Percentiles rank a stretch among this genome's conserved stretches.
Evolutionary conservation across 2,329 filamentous ascomycete species (phyloP).

Genomic region (Trichoderma lentiforme): DNA sequence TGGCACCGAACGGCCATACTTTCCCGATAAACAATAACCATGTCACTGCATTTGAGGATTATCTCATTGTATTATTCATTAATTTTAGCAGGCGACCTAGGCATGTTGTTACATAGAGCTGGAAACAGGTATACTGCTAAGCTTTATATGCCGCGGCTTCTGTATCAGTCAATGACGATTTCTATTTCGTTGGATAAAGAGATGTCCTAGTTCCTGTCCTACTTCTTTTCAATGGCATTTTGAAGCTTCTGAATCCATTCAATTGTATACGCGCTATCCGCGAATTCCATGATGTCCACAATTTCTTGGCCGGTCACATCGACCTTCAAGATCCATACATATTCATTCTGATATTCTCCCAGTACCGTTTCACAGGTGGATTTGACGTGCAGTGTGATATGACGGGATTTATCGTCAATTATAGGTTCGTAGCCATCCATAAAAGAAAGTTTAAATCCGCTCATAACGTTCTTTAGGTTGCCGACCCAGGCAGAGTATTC

Average conservation of each 20-base stretch:
- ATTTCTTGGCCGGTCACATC: neutral
- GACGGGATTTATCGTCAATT: neutral
- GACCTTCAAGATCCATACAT: neutral
- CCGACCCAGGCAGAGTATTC: neutral
- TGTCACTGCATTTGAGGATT: neutral
- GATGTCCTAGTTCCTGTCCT: neutral
- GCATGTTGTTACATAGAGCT: neutral
- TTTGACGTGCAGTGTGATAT: neutral
- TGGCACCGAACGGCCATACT: neutral
- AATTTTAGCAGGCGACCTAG: rapidly evolving
- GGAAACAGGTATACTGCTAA: rapidly evolving
- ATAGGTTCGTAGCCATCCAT: neutral
- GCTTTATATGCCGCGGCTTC: neutral
- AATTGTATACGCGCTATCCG: neutral
- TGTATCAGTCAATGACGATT: neutral
- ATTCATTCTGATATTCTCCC: neutral
- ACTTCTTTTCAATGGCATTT: neutral
- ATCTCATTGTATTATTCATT: neutral
- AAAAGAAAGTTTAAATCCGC: neutral
- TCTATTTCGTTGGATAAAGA: neutral
- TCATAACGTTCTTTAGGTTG: neutral
- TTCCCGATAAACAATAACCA: neutral
- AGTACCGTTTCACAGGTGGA: neutral
- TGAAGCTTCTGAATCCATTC: neutral
- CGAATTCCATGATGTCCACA: neutral